Percentiles rank a stretch among this genome's conserved stretches.
phyloP scores from a whole-genome alignment of 306 rosid genomes.

The Sesbania bispinosa region DNA sequence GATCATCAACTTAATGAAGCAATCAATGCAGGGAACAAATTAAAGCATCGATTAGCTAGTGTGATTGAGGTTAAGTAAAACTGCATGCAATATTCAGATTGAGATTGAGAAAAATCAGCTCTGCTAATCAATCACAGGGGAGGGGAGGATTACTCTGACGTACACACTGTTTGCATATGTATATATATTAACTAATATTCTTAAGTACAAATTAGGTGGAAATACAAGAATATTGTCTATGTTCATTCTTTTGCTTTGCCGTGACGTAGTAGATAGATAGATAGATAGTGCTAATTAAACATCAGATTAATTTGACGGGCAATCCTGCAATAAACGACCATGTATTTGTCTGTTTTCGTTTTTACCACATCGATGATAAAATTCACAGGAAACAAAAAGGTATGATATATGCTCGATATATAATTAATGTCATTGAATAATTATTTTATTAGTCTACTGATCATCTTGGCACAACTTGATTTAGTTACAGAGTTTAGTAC shows the following conservation, averaged over 20 bases:
- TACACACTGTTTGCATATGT: not conserved
- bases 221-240: not conserved
- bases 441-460: no score
- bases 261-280: not conserved
- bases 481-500: no score
- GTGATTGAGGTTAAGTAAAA: no score
- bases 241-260: not conserved
- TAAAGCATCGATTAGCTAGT: no score
- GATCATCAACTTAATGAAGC: no score
- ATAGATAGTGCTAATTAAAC: not conserved
- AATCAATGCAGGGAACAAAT: no score
- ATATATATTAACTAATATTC: not conserved
- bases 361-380: no score
- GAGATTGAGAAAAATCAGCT: not conserved
- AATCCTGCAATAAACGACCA: not conserved
- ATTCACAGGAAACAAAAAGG: no score
- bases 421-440: no score
- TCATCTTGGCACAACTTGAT: no score
- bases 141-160: not conserved
- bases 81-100: not conserved
- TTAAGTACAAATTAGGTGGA: slow-evolving; percentile 10
- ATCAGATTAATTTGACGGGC: not conserved
- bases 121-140: not conserved
- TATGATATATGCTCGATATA: no score
- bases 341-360: no score